Base-by-base conservation (phyloP, 2,329 filamentous ascomycete genomes). In the Hortaea sp. region DNA sequence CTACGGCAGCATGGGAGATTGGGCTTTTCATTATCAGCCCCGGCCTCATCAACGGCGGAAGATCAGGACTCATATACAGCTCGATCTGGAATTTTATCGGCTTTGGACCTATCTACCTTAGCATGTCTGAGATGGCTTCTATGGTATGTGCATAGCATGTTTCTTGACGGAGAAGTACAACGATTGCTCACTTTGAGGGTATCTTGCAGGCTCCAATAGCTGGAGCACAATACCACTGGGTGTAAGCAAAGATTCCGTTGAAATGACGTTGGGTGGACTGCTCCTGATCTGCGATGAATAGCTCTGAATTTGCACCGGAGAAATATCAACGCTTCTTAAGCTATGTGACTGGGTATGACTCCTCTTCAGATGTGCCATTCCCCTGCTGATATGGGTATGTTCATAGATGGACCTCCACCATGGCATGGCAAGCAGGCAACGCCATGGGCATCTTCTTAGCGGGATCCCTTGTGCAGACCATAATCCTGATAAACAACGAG, bases 401-500 rank as follows among this genome's bases (percentile, higher is more conserved):
- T 20, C 43, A 10, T 11, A 58, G 49, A 11, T 57, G 53, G 52
- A 43, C 47, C 11, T 51, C 47, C 1, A 47, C 51, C 3, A 48
- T 56, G 6, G 56, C 53, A 7, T 58, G 52, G 53, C 51, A 56
- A 45, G 51, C 46, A 20, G 52, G 52, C 7, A 52, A 50, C 34
- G 54, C 56, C 12, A 49, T 49, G 13, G 55, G 53, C 2, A 39
- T 54, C 2, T 54, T 57, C 29, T 28, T 58, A 12, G 46, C 45
- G 6, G 54, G 54, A 11, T 51, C 45, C 9, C 46, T 54, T 4
- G 39, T 56, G 0, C 55, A 57, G 13, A 49, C 45, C 5, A 48
- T 55, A 5, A 56, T 57, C n/a, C 60, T 66, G 41, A 61, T 70
- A 46, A 67, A 68, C 32, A 54, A 68, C 42, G 66, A 69, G 0